A percentile compares a stretch with the other conserved stretches of the same genome.
Evolutionary conservation across 2,329 filamentous ascomycete genomes (phyloP).

Genomic region (Didymosphaeria variabile): DNA sequence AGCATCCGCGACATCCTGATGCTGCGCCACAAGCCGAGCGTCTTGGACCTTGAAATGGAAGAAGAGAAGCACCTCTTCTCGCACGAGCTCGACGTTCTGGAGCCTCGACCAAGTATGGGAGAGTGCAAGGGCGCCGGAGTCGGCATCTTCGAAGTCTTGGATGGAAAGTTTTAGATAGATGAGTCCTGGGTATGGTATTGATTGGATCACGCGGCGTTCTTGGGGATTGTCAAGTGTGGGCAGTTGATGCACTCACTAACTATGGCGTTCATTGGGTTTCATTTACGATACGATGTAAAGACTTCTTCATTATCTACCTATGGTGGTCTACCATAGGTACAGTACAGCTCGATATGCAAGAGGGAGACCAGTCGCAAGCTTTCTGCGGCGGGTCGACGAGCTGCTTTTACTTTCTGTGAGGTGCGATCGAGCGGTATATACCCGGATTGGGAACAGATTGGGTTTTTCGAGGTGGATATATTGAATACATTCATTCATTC

Average conservation of each 20-base stretch:
- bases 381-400: background rate
- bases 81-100: slow-evolving; percentile 41
- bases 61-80: slow-evolving; percentile 44
- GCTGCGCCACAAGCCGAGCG: slow-evolving; percentile 43
- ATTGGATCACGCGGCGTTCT: slow-evolving; percentile 3
- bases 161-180: slow-evolving; percentile 37
- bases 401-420: background rate
- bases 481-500: slow-evolving; percentile 1
- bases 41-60: slow-evolving; percentile 48
- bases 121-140: slow-evolving; percentile 28
- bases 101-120: slow-evolving; percentile 39
- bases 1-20: slow-evolving; percentile 44
- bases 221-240: background rate
- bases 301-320: slow-evolving; percentile 1
- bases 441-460: slow-evolving; percentile 14
- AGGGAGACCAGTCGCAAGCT: background rate
- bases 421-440: slow-evolving; percentile 14
- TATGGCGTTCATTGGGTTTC: slow-evolving; percentile 1
- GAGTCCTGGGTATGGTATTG: too few species aligned
- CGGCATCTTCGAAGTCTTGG: slow-evolving; percentile 51
- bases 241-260: background rate
- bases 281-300: slow-evolving; percentile 7
- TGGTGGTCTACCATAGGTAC: too few species aligned
- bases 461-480: background rate
- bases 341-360: background rate